Base-by-base conservation (phyloP, 331 rosid species). In the Cydonia oblonga region DNA sequence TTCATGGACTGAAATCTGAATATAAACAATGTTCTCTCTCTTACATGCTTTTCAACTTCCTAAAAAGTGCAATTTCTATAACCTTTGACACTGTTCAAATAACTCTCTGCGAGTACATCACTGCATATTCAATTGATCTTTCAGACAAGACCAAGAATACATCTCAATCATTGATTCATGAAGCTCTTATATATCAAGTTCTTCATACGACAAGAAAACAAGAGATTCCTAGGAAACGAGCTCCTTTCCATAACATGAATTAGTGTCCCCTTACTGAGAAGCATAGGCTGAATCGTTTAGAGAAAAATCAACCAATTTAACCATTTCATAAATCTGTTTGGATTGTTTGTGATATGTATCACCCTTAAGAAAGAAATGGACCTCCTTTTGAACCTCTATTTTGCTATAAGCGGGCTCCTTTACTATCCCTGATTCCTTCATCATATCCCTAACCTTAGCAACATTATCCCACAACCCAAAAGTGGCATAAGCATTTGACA, bases 381-480 rank as follows among this genome's bases (percentile, higher is more conserved):
- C 74, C 81, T 73, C 84, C 56, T 59, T 79, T 70, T 86, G 92
- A 51, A 92, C 79, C 81, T 87, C 98, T 73, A 90, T 81, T 80
- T 86, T 81, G 84, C 96, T 87, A 75, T 81, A 87, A 80, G 86
- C 91, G 59, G 91, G 96, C 59, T 92, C 96, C 74, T 88, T 92
- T 42, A 49, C 44, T 81, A 92, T 78, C 73, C 96, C 89, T 4
- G 82, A 77, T 64, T 81, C 83, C 73, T 62, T 84, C 92, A 92
- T 44, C 75, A 79, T 72, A 62, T 74, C 66, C 86, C 98, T 77
- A 75, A 90, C 74, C 67, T 86, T 84, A 64, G 80, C 89, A 75
- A 74, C 96, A 61, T 77, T 32, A 62, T 82, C 90, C 98, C 96
- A 88, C 76, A 88, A 33, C 73, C 91, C 96, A 75, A 83, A 81